A percentile compares a stretch with the other conserved stretches of the same genome.
These are phyloP conservation scores for Tylopilus plumbeoviolaceoides DNA, from an alignment of 768 basidiomycete genomes.

Conservation along the genomic window DNA sequence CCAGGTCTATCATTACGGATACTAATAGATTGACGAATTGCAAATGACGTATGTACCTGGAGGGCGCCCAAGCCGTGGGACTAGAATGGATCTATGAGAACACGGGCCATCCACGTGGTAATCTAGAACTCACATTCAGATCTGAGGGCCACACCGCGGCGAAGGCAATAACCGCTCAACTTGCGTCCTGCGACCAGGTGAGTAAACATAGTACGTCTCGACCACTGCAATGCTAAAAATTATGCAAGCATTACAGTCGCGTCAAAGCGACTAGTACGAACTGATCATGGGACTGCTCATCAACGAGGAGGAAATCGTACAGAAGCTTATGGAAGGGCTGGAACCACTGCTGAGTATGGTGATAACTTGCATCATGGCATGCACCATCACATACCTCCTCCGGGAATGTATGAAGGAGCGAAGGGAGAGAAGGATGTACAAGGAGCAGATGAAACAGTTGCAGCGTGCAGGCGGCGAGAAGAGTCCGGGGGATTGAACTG, in stretches of 20 bases:
- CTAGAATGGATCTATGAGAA: not conserved
- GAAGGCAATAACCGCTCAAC: not conserved
- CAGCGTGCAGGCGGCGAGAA: not conserved
- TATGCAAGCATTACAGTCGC: not conserved
- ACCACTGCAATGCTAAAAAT: not conserved
- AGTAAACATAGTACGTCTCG: not conserved
- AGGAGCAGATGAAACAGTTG: slow-evolving; percentile 13
- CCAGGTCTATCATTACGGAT: not conserved
- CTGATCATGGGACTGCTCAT: slow-evolving; percentile 18
- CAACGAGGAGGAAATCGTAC: slow-evolving; percentile 16
- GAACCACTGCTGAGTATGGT: slow-evolving; percentile 10
- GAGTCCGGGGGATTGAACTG: not conserved
- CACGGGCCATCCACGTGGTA: slow-evolving; percentile 1
- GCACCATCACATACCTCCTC: slow-evolving; percentile 16
- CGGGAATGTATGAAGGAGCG: slow-evolving; percentile 15
- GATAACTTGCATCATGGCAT: slow-evolving; percentile 13
- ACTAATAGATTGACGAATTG: not conserved
- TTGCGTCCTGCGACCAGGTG: not conserved
- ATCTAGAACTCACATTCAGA: not conserved
- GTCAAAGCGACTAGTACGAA: not conserved
- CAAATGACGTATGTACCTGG: not conserved
- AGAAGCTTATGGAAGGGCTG: slow-evolving; percentile 4
- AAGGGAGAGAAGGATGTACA: slow-evolving; percentile 18
- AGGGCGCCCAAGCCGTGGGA: not conserved
- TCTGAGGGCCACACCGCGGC: not conserved